Base-by-base conservation (phyloP, 2,329 filamentous ascomycete genomes). In the Penicillium crustosum region DNA sequence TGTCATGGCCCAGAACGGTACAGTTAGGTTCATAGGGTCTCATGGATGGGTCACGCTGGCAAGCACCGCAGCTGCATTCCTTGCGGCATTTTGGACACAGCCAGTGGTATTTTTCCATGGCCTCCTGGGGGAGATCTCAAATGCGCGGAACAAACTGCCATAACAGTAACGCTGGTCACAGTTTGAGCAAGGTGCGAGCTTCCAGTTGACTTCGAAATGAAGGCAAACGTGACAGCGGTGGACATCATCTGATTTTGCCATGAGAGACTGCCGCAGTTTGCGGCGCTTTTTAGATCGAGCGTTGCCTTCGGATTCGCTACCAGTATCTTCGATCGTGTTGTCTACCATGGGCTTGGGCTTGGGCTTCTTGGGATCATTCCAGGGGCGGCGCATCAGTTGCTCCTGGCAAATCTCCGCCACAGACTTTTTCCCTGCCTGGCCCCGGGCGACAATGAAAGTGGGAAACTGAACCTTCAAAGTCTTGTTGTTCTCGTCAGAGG, bases 371-470 rank as follows among this genome's bases (percentile, higher is more conserved):
- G 92, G 87, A 68, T 97, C 91, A 21, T 89, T 88, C 82, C 88
- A 97, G 0, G 93, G 93, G 35, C 94, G 84, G 53, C 83, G 79
- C 61, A 84, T 86, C 17, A 97, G 79, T 66, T 96, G 91, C 64
- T 95, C 90, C 72, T 97, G 93, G 72, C 93, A 97, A n/a, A 97
- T 87, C 67, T 97, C 89, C 6, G 93, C 93, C 8, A 96, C 80
- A 0, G 92, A 89, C 70, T 92, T 96, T 72, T 88, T 92, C 17
- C 83, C 84, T 7, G 85, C 77, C 47, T 82, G 83, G 63, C 84
- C 83, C 35, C 87, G 82, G 50, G 90, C 91, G 53, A 90, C 81
- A 58, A 88, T 82, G 2, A 97, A 81, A 42, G 63, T 53, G 19
- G 62, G 66, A 0, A 88, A 92, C 58, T 78, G 80, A 12, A 87